These are phyloP conservation scores for Mallotus repandus DNA, from an alignment of 441 rosid genomes.

Conservation along the genomic window DNA sequence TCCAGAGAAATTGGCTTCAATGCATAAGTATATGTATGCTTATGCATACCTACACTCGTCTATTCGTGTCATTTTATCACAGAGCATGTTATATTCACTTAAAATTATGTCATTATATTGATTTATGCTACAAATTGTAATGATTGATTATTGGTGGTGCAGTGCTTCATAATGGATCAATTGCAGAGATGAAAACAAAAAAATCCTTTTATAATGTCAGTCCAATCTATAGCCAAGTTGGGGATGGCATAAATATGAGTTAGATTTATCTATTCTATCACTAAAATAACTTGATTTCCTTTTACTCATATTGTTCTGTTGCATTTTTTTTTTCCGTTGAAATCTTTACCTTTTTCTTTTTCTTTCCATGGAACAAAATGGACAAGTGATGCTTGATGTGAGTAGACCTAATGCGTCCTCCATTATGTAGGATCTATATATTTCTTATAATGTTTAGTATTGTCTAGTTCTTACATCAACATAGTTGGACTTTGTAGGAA, in stretches of 20 bases:
- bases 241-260: conserved; percentile 92
- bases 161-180: conserved; percentile 94
- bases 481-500: too few species aligned
- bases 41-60: not conserved
- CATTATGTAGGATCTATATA: conserved; percentile 54
- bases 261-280: conserved; percentile 47
- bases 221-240: conserved; percentile 88
- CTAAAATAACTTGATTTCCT: conserved; percentile 33
- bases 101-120: conserved; percentile 16
- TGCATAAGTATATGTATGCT: conserved; percentile 2
- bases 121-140: conserved; percentile 24
- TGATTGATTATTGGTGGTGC: conserved; percentile 91
- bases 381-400: conserved; percentile 45
- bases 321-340: too few species aligned
- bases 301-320: conserved; percentile 34
- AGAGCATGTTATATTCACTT: not conserved
- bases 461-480: too few species aligned
- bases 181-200: conserved; percentile 98
- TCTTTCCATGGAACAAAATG: conserved; percentile 33
- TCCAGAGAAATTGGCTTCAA: not conserved
- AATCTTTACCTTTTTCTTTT: conserved; percentile 25
- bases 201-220: conserved; percentile 79
- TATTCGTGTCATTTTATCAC: not conserved
- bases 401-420: conserved; percentile 38
- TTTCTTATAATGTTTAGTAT: too few species aligned